Evolutionary conservation across 106 monocot genomes (phyloP).

Genomic region (Dendrobium chrysotoxum): DNA sequence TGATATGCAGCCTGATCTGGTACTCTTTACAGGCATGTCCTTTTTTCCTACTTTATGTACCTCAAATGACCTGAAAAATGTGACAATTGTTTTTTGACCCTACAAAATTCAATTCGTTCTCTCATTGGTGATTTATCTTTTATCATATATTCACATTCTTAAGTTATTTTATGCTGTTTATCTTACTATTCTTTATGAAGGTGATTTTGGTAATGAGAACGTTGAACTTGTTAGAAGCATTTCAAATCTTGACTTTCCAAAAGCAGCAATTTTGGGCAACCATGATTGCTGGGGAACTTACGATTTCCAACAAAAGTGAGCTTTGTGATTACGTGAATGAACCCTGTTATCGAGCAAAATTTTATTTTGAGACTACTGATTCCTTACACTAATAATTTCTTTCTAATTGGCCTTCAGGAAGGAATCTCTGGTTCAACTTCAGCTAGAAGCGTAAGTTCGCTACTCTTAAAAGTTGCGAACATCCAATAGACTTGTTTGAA

Average conservation of each 20-base stretch:
- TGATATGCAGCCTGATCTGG: constrained; percentile 88
- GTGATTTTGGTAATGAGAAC: constrained; percentile 98
- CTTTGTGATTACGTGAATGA: constrained; percentile 2
- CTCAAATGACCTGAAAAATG: constrained; percentile 1
- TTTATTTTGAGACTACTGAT: neutral
- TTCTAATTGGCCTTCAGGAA: constrained; percentile 45
- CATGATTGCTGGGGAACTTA: constrained; percentile 85
- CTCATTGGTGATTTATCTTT: neutral
- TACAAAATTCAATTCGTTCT: neutral
- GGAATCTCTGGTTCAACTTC: constrained; percentile 61
- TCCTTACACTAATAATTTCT: neutral
- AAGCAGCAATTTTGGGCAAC: constrained; percentile 87
- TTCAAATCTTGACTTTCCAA: constrained; percentile 56
- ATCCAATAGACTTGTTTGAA: neutral
- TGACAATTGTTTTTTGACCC: neutral
- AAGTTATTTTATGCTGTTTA: neutral
- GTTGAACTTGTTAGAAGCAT: constrained; percentile 85
- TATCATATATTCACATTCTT: neutral
- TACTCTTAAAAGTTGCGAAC: neutral
- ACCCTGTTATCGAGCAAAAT: neutral
- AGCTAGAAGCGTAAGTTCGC: constrained; percentile 59
- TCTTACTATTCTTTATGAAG: constrained; percentile 22
- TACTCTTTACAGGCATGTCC: constrained; percentile 81
- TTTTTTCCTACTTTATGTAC: constrained; percentile 14
- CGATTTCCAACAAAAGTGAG: constrained; percentile 67